Evolutionary conservation across 2,329 filamentous ascomycete species (phyloP), one percentile per base, ranked within the genome.

Genomic region (Knoxdaviesia proteae): DNA sequence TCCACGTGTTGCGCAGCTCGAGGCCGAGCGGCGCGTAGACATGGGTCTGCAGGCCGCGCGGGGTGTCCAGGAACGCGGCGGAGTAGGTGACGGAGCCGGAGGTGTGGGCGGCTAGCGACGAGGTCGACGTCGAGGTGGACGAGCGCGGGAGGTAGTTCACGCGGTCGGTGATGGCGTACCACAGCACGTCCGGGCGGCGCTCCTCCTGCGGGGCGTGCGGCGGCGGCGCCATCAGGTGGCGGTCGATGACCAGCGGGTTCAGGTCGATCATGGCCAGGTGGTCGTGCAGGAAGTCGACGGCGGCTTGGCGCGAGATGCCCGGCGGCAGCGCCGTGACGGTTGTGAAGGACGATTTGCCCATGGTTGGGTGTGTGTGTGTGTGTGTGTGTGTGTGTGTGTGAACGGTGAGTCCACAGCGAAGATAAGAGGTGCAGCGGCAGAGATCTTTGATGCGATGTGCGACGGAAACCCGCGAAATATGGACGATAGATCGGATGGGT

Each of bases 261-360:
- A 93, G 65, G 54, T 88, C 79, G 53, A 93, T 92, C 78, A 94
- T 92, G 51, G 77, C 77, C 41, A 68, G 57, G 59, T 92, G 84
- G 57, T 80, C 69, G 57, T 84, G 82, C 33, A 93, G 74, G 49
- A 83, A 82, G 43, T 73, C 67, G 48, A 92, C 56, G 37, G 83
- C 82, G n/a, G 72, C 68, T 49, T 79, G 68, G 43, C 83, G 73
- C 40, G 74, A 66, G 49, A 90, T 70, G 50, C 66, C 64, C 2
- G 70, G 51, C 6, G 86, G 84, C 33, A 93, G 68, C 11, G 84
- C 80, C 32, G 82, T 90, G 50, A 87, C 74, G 39, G 74, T 80
- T 36, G 82, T 90, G 61, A 87, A 84, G 33, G 74, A 65, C 10
- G 69, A 69, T 60, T 77, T 83, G 40, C 74, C 74, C 78, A 86